phyloP scores from a whole-genome alignment of 31 red algal species.

The Odonthalia washingtoniensis region DNA sequence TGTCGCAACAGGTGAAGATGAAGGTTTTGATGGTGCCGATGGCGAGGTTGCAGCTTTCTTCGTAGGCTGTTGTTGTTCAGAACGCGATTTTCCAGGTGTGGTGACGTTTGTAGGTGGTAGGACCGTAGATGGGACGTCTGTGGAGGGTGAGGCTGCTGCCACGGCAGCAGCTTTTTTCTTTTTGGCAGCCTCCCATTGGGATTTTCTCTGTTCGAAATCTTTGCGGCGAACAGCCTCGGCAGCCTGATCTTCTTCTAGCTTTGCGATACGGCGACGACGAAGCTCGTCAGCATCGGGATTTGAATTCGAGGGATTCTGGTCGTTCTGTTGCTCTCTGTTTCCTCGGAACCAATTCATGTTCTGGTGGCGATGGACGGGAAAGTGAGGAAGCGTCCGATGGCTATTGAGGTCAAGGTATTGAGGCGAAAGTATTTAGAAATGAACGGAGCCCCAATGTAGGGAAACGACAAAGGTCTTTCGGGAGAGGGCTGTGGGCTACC shows the following conservation, averaged over 20 bases:
- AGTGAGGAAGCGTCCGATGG: not conserved
- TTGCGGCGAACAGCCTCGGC: slow-evolving; percentile 60
- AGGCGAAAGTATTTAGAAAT: no score
- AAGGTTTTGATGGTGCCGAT: not conserved
- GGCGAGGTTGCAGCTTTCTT: slow-evolving; percentile 20
- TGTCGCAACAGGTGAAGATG: not conserved
- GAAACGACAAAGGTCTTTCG: no score
- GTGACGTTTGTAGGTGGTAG: not conserved
- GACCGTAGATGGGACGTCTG: slow-evolving; percentile 13
- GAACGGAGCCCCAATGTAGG: no score
- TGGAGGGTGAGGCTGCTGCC: slow-evolving; percentile 31
- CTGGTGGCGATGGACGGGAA: not conserved
- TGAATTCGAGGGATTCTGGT: slow-evolving; percentile 19
- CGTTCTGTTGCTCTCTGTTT: slow-evolving; percentile 12
- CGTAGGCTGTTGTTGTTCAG: not conserved
- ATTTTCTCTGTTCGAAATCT: slow-evolving; percentile 70
- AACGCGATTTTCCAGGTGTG: slow-evolving; percentile 3
- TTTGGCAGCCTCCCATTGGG: slow-evolving; percentile 65
- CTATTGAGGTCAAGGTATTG: no score
- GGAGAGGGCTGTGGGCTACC: no score
- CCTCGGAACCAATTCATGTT: slow-evolving; percentile 75
- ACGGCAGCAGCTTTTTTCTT: slow-evolving; percentile 30
- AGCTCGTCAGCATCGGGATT: slow-evolving; percentile 74
- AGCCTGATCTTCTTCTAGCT: slow-evolving; percentile 69
- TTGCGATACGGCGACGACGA: slow-evolving; percentile 82